Evolutionary conservation across 306 rosid genomes (phyloP).

Genomic region (Oxytropis ochrocephala): DNA sequence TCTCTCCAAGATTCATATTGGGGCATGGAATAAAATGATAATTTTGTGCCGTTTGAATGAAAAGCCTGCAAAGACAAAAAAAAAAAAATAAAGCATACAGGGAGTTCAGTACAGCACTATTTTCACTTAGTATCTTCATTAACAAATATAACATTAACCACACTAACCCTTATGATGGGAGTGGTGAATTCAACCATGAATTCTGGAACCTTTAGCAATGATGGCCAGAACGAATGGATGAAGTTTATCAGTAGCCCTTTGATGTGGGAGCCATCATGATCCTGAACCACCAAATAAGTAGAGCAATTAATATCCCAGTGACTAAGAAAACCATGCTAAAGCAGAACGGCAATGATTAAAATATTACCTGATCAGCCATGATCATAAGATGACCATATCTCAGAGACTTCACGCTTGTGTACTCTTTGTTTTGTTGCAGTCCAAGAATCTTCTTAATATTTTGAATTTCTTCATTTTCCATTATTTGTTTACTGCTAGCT

Average conservation of each 20-base stretch:
- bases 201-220: conserved; percentile 72
- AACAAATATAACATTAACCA: not conserved
- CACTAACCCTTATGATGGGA: conserved; percentile 86
- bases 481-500: conserved; percentile 73
- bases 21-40: conserved; percentile 88
- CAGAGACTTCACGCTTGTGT: conserved; percentile 51
- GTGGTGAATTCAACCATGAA: conserved; percentile 88
- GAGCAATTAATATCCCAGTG: not conserved
- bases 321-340: not conserved
- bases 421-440: conserved; percentile 85
- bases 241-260: conserved; percentile 91
- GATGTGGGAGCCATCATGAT: conserved; percentile 96
- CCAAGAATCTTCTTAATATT: conserved; percentile 89
- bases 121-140: not conserved
- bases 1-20: conserved; percentile 80
- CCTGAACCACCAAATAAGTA: conserved; percentile 36
- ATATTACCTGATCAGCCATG: conserved; percentile 98
- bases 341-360: too few species aligned
- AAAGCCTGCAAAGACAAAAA: conserved; percentile 48
- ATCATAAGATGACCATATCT: conserved; percentile 98
- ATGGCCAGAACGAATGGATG: conserved; percentile 95
- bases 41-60: conserved; percentile 54
- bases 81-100: not conserved
- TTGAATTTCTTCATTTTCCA: conserved; percentile 83
- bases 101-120: not conserved